These are phyloP conservation scores for Globisporangium nodosum DNA, from an alignment of 352 stramenopile genomes.

Conservation along the genomic window DNA sequence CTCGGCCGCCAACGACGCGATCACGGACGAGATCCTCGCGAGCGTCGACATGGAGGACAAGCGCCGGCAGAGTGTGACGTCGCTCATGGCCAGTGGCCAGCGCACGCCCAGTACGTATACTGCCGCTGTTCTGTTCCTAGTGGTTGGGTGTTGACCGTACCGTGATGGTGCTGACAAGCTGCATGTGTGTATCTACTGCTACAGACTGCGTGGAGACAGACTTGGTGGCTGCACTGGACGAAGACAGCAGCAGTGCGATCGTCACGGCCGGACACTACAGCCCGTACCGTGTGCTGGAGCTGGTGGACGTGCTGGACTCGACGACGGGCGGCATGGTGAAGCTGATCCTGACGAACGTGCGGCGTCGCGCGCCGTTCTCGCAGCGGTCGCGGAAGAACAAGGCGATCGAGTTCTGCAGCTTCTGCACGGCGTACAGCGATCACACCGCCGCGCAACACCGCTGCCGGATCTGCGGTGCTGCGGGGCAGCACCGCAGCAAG, in stretches of 20 bases:
- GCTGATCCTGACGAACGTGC: slow-evolving; percentile 64
- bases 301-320: slow-evolving; percentile 72
- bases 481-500: slow-evolving; percentile 56
- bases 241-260: background rate
- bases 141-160: background rate
- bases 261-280: slow-evolving; percentile 24
- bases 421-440: slow-evolving; percentile 64
- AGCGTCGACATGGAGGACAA: slow-evolving; percentile 57
- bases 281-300: slow-evolving; percentile 61
- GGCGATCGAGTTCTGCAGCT: slow-evolving; percentile 58
- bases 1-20: slow-evolving; percentile 59
- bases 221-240: background rate
- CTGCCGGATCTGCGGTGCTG: slow-evolving; percentile 53
- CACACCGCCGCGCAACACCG: slow-evolving; percentile 59
- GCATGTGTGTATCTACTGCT: background rate
- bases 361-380: slow-evolving; percentile 37
- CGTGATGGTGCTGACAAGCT: background rate
- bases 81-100: slow-evolving; percentile 2
- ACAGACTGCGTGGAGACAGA: slow-evolving; percentile 4
- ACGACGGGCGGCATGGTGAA: slow-evolving; percentile 75
- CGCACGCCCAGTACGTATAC: slow-evolving; percentile 3
- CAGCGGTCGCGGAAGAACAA: slow-evolving; percentile 21
- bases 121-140: background rate
- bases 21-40: slow-evolving; percentile 65
- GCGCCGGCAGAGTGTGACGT: slow-evolving; percentile 26